Percentiles rank a stretch among this genome's conserved stretches.
Evolutionary conservation across 225 moss, liverwort and hornwort genomes (phyloP).

Genomic region (Straminergon stramineum): DNA sequence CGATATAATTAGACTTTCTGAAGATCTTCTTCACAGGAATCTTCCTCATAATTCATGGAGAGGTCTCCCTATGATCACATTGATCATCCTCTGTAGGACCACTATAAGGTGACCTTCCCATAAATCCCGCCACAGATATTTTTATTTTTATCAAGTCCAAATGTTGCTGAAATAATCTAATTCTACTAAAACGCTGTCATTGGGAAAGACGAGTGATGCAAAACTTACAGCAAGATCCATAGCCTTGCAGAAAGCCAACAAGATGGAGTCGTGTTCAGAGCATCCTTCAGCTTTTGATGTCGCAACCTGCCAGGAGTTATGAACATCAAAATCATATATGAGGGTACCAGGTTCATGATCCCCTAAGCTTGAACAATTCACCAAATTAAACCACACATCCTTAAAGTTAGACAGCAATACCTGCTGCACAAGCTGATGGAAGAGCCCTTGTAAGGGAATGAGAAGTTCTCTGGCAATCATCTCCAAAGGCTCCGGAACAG

Average conservation of each 20-base stretch:
- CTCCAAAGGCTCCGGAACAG: conserved; percentile 71
- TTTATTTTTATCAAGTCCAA: neutral
- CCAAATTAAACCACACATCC: neutral
- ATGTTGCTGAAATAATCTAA: neutral
- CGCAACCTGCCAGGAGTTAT: conserved; percentile 41
- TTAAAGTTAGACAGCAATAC: conserved; percentile 4
- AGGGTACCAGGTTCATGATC: neutral
- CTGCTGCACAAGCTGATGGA: conserved; percentile 82
- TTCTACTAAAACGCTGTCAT: neutral
- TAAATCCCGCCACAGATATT: neutral
- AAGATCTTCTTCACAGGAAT: neutral
- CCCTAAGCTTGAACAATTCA: neutral
- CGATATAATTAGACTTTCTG: neutral
- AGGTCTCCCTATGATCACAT: neutral
- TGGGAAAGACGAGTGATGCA: neutral
- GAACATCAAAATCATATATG: neutral
- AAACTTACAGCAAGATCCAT: conserved; percentile 72
- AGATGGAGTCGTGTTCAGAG: conserved; percentile 55
- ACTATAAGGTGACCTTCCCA: no score
- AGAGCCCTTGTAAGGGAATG: conserved; percentile 57
- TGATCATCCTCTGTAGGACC: neutral
- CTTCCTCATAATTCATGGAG: neutral
- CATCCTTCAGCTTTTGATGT: conserved; percentile 52
- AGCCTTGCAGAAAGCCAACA: conserved; percentile 72
- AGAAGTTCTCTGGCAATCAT: conserved; percentile 60